These are phyloP conservation scores for Magnusiomyces ingens DNA, from an alignment of 1,139 yeast species.

Conservation along the genomic window DNA sequence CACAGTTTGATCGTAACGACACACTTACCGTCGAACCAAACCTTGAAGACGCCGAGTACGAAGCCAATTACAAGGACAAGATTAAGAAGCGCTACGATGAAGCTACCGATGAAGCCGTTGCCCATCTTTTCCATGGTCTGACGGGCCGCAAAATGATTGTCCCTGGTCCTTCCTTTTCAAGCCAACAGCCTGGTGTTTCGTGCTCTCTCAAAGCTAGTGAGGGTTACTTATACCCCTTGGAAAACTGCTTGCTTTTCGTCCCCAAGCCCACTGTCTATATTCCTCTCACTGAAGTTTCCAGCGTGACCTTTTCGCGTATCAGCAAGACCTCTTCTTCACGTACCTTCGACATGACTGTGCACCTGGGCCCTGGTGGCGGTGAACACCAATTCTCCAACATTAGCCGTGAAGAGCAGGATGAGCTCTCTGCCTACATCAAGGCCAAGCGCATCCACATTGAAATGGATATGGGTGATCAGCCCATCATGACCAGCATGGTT, in stretches of 20 bases:
- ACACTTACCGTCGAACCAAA: conserved; percentile 88
- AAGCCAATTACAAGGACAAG: conserved; percentile 67
- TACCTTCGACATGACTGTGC: conserved; percentile 86
- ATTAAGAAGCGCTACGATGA: conserved; percentile 71
- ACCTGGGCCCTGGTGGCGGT: conserved; percentile 56
- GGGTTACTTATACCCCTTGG: conserved; percentile 86
- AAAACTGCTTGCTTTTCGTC: conserved; percentile 81
- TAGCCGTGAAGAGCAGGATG: conserved; percentile 80
- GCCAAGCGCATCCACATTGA: conserved; percentile 74
- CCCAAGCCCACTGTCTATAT: conserved; percentile 93
- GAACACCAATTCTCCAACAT: conserved; percentile 84
- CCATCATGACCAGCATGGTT: conserved; percentile 11
- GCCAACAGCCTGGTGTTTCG: conserved; percentile 74
- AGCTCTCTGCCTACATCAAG: conserved; percentile 67
- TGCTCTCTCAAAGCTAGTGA: conserved; percentile 95
- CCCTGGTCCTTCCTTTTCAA: conserved; percentile 71
- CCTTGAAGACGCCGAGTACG: conserved; percentile 74
- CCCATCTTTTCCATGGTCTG: conserved; percentile 84
- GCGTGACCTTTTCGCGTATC: conserved; percentile 79
- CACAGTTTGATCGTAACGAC: conserved; percentile 86
- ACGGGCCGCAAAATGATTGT: conserved; percentile 79
- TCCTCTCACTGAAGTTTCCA: conserved; percentile 74
- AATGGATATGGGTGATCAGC: conserved; percentile 45
- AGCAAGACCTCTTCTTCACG: conserved; percentile 79
- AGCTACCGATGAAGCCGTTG: conserved; percentile 76